These are phyloP conservation scores for Chlorella ohadii DNA, from an alignment of 139 green algal genomes.

Conservation along the genomic window DNA sequence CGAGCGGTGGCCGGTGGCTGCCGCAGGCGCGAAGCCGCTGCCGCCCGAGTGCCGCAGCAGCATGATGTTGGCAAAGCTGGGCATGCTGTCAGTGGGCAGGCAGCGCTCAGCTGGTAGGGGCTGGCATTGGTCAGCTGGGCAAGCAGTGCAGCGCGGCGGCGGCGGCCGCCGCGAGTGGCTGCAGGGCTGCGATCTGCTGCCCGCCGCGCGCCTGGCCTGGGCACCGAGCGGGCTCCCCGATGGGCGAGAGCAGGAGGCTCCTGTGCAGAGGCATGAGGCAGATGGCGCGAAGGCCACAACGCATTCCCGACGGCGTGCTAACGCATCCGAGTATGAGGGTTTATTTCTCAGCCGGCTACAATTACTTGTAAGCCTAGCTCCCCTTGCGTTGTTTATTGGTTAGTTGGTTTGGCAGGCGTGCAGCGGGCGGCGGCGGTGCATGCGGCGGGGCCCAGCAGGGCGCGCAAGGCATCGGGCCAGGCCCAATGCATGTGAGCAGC, in stretches of 20 bases:
- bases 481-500: not conserved
- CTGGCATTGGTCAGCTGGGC: no score
- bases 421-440: not conserved
- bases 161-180: no score
- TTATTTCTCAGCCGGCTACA: slow-evolving; percentile 33
- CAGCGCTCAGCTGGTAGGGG: no score
- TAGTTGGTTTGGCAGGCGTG: not conserved
- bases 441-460: not conserved
- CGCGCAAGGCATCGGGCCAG: no score
- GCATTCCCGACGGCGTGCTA: slow-evolving; percentile 29
- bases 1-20: not conserved
- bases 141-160: no score
- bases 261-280: slow-evolving; percentile 22
- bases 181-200: no score
- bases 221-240: not conserved
- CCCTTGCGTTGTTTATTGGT: slow-evolving; percentile 31
- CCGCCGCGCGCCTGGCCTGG: slow-evolving; percentile 6
- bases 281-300: slow-evolving; percentile 5
- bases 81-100: no score
- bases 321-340: slow-evolving; percentile 34
- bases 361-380: slow-evolving; percentile 14
- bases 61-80: no score
- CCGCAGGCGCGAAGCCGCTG: no score
- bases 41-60: no score
- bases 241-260: slow-evolving; percentile 3